A percentile compares a stretch with the other conserved stretches of the same genome.
Conservation (phyloP, 2,329 filamentous ascomycete genomes). For the Hypoxylon sp. region DNA sequence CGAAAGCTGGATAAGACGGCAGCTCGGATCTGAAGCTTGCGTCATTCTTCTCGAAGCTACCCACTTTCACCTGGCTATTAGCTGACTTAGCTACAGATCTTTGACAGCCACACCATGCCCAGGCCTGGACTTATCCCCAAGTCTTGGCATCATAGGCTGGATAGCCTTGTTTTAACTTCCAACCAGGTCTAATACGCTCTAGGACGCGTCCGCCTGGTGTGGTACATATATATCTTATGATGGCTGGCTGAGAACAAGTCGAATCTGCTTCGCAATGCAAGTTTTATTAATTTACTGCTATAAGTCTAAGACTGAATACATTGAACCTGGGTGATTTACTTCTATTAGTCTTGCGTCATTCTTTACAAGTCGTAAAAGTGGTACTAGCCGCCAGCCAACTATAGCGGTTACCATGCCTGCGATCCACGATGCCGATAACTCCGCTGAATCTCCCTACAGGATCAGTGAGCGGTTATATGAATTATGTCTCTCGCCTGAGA, state of each 20-base stretch:
- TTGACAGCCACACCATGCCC: constrained; percentile 10
- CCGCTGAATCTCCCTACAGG: constrained; percentile 46
- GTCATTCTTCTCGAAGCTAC: constrained; percentile 33
- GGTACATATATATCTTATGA: constrained; percentile 13
- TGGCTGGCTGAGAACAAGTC: not conserved
- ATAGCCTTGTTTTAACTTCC: constrained; percentile 42
- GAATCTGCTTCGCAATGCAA: constrained; percentile 11
- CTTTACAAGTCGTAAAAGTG: not conserved
- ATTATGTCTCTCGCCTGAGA: constrained; percentile 65
- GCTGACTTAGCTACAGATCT: constrained; percentile 15
- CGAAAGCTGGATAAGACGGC: constrained; percentile 27
- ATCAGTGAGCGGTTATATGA: constrained; percentile 62
- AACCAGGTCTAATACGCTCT: not conserved
- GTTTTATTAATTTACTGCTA: not conserved
- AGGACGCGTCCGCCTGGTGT: not conserved
- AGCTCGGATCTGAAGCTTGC: constrained; percentile 33
- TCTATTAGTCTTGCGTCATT: constrained; percentile 9
- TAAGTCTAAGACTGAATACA: constrained; percentile 1
- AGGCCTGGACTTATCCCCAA: constrained; percentile 32
- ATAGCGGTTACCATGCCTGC: constrained; percentile 15
- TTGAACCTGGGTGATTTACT: constrained; percentile 15
- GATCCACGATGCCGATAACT: constrained; percentile 11
- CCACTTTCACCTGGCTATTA: constrained; percentile 20
- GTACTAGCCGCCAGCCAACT: not conserved
- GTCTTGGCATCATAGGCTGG: constrained; percentile 46